These are phyloP conservation scores for Hypoxylon perforatum DNA, from an alignment of 495 filamentous ascomycete genomes.

Conservation along the genomic window DNA sequence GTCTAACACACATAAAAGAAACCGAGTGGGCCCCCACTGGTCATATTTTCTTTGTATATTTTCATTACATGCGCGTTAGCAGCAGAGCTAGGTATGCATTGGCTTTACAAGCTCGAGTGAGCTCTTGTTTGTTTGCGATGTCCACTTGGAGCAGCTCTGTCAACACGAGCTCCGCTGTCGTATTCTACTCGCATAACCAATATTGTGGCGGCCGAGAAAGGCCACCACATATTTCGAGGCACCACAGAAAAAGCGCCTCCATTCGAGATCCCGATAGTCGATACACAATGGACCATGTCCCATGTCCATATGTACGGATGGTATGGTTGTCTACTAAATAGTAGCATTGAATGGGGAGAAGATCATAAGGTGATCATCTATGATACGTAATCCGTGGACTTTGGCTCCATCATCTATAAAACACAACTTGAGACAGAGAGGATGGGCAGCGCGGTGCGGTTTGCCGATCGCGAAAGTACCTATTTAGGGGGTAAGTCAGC, in stretches of 20 bases:
- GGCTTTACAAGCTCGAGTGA: neutral
- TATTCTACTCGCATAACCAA: constrained; percentile 23
- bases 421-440: constrained; percentile 35
- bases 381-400: neutral
- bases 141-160: constrained; percentile 15
- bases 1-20: constrained; percentile 17
- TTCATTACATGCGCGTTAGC: constrained; percentile 1
- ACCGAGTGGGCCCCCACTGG: constrained; percentile 18
- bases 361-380: constrained; percentile 3
- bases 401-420: constrained; percentile 33
- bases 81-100: constrained; percentile 9
- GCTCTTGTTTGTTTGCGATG: constrained; percentile 15
- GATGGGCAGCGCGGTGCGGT: constrained; percentile 23
- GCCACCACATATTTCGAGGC: constrained; percentile 19
- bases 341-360: constrained; percentile 6
- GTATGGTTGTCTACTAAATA: constrained; percentile 2
- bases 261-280: constrained; percentile 14
- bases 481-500: too few relatives aligned
- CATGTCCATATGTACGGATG: constrained; percentile 15
- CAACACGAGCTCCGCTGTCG: constrained; percentile 38
- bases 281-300: too few relatives aligned
- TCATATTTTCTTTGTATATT: constrained; percentile 12
- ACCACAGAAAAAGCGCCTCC: constrained; percentile 3
- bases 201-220: constrained; percentile 17
- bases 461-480: constrained; percentile 36